These are phyloP conservation scores for Colletotrichum falcatum DNA, from an alignment of 2,329 filamentous ascomycete species.

Conservation along the genomic window DNA sequence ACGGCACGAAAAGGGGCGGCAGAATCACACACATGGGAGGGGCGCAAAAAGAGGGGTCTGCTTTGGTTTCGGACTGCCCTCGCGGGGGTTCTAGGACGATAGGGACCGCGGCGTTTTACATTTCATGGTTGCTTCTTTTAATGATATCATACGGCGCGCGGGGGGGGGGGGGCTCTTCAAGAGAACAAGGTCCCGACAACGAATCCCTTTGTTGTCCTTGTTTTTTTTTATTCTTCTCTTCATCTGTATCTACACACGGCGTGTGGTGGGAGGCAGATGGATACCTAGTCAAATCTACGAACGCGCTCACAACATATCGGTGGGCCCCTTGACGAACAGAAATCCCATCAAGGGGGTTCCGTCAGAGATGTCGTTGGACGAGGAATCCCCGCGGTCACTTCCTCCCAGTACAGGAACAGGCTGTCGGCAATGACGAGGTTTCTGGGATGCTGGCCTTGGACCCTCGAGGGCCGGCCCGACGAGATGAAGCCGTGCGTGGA, in stretches of 20 bases:
- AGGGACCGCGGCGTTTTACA: neutral
- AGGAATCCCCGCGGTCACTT: neutral
- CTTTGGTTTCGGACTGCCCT: constrained; percentile 24
- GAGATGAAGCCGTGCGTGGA: neutral
- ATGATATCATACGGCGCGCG: constrained; percentile 18
- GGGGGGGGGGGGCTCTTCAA: neutral
- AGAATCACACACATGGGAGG: constrained; percentile 15
- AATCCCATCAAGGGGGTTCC: neutral
- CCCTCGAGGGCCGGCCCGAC: too few relatives aligned
- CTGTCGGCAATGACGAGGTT: too few relatives aligned
- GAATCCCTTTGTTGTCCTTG: neutral
- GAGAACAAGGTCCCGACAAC: neutral
- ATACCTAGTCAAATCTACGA: too few relatives aligned
- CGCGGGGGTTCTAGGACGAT: constrained; percentile 33
- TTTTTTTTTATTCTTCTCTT: neutral
- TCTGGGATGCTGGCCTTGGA: neutral
- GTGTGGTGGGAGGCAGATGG: neutral
- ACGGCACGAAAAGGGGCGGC: constrained; percentile 2
- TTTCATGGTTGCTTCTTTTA: neutral
- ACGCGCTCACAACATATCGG: too few relatives aligned
- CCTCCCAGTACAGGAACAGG: neutral
- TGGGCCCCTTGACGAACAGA: neutral
- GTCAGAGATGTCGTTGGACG: too few relatives aligned
- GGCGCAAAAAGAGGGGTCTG: constrained; percentile 10
- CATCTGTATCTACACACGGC: constrained; percentile 5